A percentile compares a stretch with the other conserved stretches of the same genome.
Conservation (phyloP, 2,329 filamentous ascomycete species). For the Hirsutella rhossiliensis region DNA sequence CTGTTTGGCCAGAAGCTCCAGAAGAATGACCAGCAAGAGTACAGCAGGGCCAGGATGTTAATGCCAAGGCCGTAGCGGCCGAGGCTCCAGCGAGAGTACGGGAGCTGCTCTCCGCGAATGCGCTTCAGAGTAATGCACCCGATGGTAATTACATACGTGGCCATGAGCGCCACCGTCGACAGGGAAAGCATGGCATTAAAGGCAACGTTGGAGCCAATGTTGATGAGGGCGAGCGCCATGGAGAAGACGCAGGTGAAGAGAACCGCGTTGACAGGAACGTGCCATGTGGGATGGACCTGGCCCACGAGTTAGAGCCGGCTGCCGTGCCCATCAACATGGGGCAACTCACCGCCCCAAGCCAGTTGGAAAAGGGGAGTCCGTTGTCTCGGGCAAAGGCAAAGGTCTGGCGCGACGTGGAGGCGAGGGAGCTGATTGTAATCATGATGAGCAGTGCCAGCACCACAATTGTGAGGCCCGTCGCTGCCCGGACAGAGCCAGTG, state of each 20-base stretch:
- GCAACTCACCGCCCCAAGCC: conserved; percentile 5
- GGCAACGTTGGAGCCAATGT: conserved; percentile 18
- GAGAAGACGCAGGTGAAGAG: conserved; percentile 14
- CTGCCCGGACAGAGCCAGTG: conserved; percentile 7
- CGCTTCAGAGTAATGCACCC: conserved; percentile 21
- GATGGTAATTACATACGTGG: conserved; percentile 20
- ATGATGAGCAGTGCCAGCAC: conserved; percentile 13
- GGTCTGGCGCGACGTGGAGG: conserved; percentile 16
- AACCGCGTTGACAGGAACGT: conserved; percentile 20
- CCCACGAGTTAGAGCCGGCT: background rate
- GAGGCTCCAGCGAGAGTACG: conserved; percentile 22
- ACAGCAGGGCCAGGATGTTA: conserved; percentile 18
- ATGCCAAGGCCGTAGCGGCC: conserved; percentile 23
- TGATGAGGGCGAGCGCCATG: conserved; percentile 19
- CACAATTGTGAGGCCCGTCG: conserved; percentile 14
- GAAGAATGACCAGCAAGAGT: conserved; percentile 10
- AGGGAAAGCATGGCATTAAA: conserved; percentile 23
- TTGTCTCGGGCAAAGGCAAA: conserved; percentile 22
- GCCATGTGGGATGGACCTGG: conserved; percentile 8
- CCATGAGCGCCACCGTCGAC: conserved; percentile 17
- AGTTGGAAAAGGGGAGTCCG: conserved; percentile 12
- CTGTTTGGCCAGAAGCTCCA: conserved; percentile 8
- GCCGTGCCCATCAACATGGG: background rate
- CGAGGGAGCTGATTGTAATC: conserved; percentile 14
- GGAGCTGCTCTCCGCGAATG: conserved; percentile 18